Conservation (phyloP, 2,329 filamentous ascomycete species). For the Verticillium klebahnii region DNA sequence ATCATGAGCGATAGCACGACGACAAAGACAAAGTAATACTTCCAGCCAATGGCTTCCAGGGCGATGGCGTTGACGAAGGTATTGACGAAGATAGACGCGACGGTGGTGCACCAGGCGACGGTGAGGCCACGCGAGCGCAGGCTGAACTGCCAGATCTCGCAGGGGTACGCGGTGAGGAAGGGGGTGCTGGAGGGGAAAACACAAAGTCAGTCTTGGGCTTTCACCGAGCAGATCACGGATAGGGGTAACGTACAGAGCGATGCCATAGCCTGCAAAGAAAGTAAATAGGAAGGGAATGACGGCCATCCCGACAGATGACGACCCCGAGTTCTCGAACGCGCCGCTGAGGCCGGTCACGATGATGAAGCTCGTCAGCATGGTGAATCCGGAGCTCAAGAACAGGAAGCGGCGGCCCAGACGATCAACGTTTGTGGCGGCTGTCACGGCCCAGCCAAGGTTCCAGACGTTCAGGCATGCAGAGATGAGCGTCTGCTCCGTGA, state of each 20-base stretch:
- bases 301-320: conserved; percentile 43
- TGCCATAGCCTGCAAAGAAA: conserved; percentile 41
- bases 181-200: conserved; percentile 26
- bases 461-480: conserved; percentile 40
- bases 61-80: conserved; percentile 50
- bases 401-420: conserved; percentile 51
- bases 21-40: conserved; percentile 51
- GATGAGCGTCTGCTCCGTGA: conserved; percentile 38
- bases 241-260: conserved; percentile 40
- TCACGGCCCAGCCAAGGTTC: conserved; percentile 45
- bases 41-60: conserved; percentile 43
- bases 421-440: conserved; percentile 46
- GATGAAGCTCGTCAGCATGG: conserved; percentile 34
- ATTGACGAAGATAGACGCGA: conserved; percentile 51
- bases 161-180: conserved; percentile 48
- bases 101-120: conserved; percentile 52
- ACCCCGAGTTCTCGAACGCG: conserved; percentile 43
- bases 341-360: conserved; percentile 42
- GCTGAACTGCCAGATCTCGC: conserved; percentile 47
- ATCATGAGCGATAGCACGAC: conserved; percentile 51
- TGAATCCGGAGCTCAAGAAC: conserved; percentile 20
- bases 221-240: background rate
- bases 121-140: conserved; percentile 47
- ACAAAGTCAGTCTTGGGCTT: background rate
- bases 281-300: conserved; percentile 38